A percentile compares a stretch with the other conserved stretches of the same genome.
Evolutionary conservation across 2,329 filamentous ascomycete genomes (phyloP).

Genomic region (Clonostachys sp.): DNA sequence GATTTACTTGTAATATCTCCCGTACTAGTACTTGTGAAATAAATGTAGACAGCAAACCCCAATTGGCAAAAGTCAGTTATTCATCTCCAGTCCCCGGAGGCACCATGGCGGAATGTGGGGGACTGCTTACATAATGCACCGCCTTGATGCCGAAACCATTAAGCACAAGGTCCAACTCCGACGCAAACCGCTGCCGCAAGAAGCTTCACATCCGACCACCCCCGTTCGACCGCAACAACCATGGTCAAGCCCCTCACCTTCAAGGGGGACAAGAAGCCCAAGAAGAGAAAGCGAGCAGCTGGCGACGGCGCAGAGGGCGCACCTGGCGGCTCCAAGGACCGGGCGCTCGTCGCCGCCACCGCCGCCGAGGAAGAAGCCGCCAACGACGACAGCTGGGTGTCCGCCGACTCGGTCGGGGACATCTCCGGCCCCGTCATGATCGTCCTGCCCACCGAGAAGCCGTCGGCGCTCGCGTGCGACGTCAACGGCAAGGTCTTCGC

Average conservation of each 20-base stretch:
- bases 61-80: too few species aligned
- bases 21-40: too few species aligned
- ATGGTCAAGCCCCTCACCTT: conserved; percentile 92
- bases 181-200: background rate
- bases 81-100: too few species aligned
- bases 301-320: conserved; percentile 35
- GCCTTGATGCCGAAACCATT: background rate
- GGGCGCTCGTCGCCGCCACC: background rate
- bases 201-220: background rate
- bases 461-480: conserved; percentile 79
- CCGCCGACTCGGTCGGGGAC: conserved; percentile 69
- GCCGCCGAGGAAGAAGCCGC: conserved; percentile 26
- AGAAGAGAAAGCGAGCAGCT: conserved; percentile 78
- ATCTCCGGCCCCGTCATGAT: conserved; percentile 79
- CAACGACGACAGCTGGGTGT: conserved; percentile 87
- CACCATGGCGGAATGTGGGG: too few species aligned
- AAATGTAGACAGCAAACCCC: too few species aligned
- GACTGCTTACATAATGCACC: background rate
- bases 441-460: conserved; percentile 70
- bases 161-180: background rate
- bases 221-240: conserved; percentile 6
- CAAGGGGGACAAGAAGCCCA: conserved; percentile 95
- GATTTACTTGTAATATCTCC: too few species aligned
- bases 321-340: background rate
- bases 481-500: conserved; percentile 82